Base-by-base conservation (phyloP, 768 basidiomycete species). In the Baorangia bicolor region DNA sequence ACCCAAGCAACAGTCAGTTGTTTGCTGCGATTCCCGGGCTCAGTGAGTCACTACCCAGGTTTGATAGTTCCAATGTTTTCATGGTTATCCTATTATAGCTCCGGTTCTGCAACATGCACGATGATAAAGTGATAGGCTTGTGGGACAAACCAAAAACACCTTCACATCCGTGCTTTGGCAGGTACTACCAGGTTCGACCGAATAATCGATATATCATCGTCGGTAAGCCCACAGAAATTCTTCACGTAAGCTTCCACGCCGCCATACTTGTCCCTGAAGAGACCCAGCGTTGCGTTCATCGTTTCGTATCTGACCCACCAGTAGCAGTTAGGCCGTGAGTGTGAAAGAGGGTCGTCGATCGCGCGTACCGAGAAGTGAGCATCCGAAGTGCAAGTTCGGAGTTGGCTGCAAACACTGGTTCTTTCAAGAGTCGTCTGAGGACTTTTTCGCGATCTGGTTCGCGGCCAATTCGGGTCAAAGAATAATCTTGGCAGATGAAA, bases 351-450 rank as follows among this genome's bases (percentile, higher is more conserved):
- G 5, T 16, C 33, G 14, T 34, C 25, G 21, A 37, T 43, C n/a
- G 27, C 30, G 51, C 57, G 49, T 65, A 88, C 90, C 86, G 81
- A 61, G 88, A 91, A 5, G 86, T 83, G 49, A 92, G 83, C 88
- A 92, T 89, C 57, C 89, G 91, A n/a, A 90, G 74, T 2, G 88
- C 88, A 23, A 88, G 88, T 52, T 88, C 82, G 39, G 79, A 82
- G 61, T 90, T 87, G 7, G 84, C 78, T 2, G 87, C 85, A 60
- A 92, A 92, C 13, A 88, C 56, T 0, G 90, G 88, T 55, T 90
- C 87, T 62, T 85, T 85, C 10, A 78, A 73, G 28, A 92, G 78
- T 8, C 90, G 80, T 38, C 76, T 71, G 76, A 91, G 82, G 38
- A 92, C 81, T 76, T 78, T 83, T 58, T 81, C 82, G 27, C 90